Base-by-base conservation (phyloP, 2,329 filamentous ascomycete genomes). In the Orbilia oligospora region DNA sequence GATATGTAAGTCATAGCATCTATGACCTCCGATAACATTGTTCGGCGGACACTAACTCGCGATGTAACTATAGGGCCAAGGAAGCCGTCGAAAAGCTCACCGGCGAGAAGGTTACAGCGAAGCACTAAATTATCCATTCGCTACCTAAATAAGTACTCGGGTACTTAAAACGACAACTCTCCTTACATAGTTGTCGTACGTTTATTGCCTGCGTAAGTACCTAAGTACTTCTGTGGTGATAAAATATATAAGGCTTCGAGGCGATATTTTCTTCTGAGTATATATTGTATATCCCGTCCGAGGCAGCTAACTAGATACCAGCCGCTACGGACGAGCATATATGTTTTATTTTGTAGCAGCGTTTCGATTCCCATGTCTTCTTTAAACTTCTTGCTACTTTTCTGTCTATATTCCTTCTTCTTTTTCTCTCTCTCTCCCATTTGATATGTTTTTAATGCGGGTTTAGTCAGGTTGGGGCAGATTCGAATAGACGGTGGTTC, bases 1-100 rank as follows among this genome's bases (percentile, higher is more conserved):
- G 96, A 98, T 87, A 94, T 97, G 94, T 97, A 87, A 88, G 93
- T 90, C 82, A 46, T 51, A 41, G 10, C 16, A 76, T 80, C 55
- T 20, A 76, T 80, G 53, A 38, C 48, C 71, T 79, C 55, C 14
- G 48, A 8, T 49, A 16, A 24, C 16, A 56, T 56, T 61, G 14
- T 14, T 30, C 6, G 24, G 53, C 16, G 55, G 44, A 36, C 58
- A 27, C 81, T 81, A 78, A 83, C 65, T 27, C 24, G 16, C 36
- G 20, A 51, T 64, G 9, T 69, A 65, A 56, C 51, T 48, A 58
- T 41, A 87, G 88, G 81, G 87, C 87, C 64, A 89, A 89, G 83
- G 87, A 89, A 81, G 84, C 85, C 80, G 87, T 89, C 58, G 87
- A 88, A 84, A 87, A 87, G 83, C 83, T 87, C 76, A 89, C 87